Conservation (phyloP, 345 rosid genomes). For the Eucalyptus microcorys region DNA sequence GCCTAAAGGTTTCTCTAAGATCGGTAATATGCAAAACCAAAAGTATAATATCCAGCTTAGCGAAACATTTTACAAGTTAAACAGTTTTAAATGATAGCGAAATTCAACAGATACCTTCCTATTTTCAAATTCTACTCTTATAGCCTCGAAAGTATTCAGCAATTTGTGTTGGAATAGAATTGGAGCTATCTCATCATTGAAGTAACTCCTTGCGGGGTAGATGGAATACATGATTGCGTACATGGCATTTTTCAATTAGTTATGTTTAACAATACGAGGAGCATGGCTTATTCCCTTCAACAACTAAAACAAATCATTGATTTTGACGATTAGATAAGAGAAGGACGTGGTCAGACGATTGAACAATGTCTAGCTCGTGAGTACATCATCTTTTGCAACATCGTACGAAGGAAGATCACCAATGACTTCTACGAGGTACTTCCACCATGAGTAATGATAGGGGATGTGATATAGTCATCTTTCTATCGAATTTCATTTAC, state of each 20-base stretch:
- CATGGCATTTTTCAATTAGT: not conserved
- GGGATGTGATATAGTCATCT: not conserved
- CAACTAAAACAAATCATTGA: not conserved
- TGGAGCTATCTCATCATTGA: too few species aligned
- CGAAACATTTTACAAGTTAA: too few species aligned
- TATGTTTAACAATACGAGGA: not conserved
- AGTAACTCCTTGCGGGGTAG: too few species aligned
- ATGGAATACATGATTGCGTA: too few species aligned
- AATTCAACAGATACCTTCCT: too few species aligned
- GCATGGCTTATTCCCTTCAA: not conserved
- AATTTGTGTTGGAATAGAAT: too few species aligned
- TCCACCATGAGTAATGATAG: not conserved
- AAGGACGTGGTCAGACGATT: not conserved
- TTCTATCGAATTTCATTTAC: not conserved
- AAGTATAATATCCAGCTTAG: too few species aligned
- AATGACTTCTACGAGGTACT: conserved; percentile 1
- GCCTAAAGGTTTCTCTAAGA: conserved; percentile 14
- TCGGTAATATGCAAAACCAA: not conserved
- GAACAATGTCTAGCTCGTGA: not conserved
- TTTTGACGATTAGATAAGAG: not conserved
- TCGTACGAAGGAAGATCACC: not conserved
- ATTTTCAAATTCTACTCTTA: too few species aligned
- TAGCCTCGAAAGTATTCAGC: too few species aligned
- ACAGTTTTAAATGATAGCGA: too few species aligned
- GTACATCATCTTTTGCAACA: not conserved